Percentiles rank a stretch among this genome's conserved stretches.
phyloP scores from a whole-genome alignment of 2,329 filamentous ascomycete species.

The Plectosphaerella plurivora region DNA sequence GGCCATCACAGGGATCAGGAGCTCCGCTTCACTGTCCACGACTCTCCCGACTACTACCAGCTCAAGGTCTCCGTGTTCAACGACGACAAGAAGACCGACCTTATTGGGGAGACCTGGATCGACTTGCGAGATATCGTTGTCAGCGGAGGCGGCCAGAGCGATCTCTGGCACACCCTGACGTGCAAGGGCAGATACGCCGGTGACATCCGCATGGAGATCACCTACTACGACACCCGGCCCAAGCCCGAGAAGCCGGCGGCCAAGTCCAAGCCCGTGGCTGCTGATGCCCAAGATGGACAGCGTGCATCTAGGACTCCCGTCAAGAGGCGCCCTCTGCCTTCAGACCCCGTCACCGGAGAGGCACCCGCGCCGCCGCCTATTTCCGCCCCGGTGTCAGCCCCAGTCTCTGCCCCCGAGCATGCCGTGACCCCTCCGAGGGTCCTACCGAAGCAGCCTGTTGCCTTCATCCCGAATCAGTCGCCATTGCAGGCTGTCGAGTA shows the following conservation, averaged over 20 bases:
- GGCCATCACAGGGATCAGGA: slow-evolving; percentile 78
- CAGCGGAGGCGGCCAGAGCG: slow-evolving; percentile 84
- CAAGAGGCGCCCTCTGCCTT: slow-evolving; percentile 80
- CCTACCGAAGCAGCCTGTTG: slow-evolving; percentile 34
- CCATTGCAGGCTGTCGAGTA: slow-evolving; percentile 51
- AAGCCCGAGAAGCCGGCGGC: slow-evolving; percentile 68
- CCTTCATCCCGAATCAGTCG: slow-evolving; percentile 45
- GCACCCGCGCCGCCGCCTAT: slow-evolving; percentile 22
- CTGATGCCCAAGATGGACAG: slow-evolving; percentile 33
- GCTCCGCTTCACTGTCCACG: slow-evolving; percentile 90
- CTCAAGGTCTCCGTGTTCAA: slow-evolving; percentile 96
- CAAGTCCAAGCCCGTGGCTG: slow-evolving; percentile 42
- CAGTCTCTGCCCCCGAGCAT: slow-evolving; percentile 30
- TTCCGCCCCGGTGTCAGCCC: neutral
- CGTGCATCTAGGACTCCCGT: slow-evolving; percentile 54
- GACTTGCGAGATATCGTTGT: slow-evolving; percentile 77
- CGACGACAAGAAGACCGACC: slow-evolving; percentile 94
- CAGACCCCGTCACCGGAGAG: slow-evolving; percentile 64
- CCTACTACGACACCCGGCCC: slow-evolving; percentile 86
- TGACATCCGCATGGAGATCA: slow-evolving; percentile 91
- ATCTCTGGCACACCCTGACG: slow-evolving; percentile 83
- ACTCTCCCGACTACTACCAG: slow-evolving; percentile 93
- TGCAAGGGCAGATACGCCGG: slow-evolving; percentile 95
- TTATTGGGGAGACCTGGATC: slow-evolving; percentile 93
- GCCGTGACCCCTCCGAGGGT: slow-evolving; percentile 42